These are phyloP conservation scores for Colletotrichum trifolii DNA, from an alignment of 2,329 filamentous ascomycete species.

Conservation along the genomic window DNA sequence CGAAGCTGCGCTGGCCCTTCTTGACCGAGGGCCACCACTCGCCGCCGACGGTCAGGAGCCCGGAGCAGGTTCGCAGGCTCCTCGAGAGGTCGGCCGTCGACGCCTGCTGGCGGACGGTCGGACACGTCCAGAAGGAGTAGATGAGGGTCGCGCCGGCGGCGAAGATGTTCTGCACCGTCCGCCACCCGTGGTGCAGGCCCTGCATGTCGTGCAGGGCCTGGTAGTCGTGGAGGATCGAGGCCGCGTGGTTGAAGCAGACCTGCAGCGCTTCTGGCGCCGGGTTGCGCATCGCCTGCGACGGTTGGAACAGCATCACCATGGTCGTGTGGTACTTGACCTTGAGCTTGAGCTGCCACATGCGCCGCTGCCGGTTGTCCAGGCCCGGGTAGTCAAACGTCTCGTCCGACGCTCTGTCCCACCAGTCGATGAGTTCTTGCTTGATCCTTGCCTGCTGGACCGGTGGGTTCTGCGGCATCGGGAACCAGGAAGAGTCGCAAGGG, in stretches of 20 bases:
- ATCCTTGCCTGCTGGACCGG: constrained; percentile 30
- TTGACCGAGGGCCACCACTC: constrained; percentile 54
- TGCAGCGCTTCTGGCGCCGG: constrained; percentile 44
- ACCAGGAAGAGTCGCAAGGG: constrained; percentile 36
- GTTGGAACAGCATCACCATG: constrained; percentile 49
- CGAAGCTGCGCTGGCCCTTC: constrained; percentile 46
- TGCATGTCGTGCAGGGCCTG: constrained; percentile 45
- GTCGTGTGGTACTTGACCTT: constrained; percentile 47
- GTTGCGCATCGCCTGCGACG: constrained; percentile 47
- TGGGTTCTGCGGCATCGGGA: constrained; percentile 29
- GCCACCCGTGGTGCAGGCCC: constrained; percentile 47
- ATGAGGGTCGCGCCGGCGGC: constrained; percentile 50
- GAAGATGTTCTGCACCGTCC: constrained; percentile 51
- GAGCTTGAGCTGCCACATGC: constrained; percentile 42
- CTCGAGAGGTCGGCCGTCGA: constrained; percentile 33
- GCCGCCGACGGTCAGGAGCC: constrained; percentile 50
- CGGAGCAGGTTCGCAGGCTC: constrained; percentile 47
- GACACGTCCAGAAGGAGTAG: constrained; percentile 51
- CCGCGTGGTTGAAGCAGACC: constrained; percentile 45
- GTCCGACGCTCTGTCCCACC: constrained; percentile 26
- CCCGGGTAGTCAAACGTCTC: constrained; percentile 16
- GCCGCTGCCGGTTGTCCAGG: constrained; percentile 32
- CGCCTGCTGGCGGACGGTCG: constrained; percentile 40
- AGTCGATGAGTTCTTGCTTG: constrained; percentile 31
- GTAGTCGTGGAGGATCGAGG: constrained; percentile 42